Conservation (phyloP, 495 filamentous ascomycete species). For the Glutinoglossum americanum region DNA sequence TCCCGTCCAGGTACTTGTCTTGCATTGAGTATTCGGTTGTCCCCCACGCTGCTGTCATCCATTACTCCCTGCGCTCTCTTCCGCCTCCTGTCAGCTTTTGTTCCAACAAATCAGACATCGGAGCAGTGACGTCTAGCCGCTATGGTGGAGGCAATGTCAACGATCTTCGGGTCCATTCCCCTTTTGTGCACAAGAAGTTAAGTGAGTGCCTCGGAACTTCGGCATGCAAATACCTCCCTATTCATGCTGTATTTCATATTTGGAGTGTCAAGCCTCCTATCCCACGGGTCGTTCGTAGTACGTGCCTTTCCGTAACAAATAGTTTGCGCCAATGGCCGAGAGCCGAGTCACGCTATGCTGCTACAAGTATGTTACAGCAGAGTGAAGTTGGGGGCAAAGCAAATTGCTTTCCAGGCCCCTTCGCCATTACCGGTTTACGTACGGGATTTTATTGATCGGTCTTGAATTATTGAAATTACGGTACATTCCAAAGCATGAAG, state of each 20-base stretch:
- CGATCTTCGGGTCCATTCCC: background rate
- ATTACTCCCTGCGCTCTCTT: background rate
- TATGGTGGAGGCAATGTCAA: background rate
- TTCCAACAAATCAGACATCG: background rate
- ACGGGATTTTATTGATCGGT: background rate
- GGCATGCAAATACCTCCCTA: background rate
- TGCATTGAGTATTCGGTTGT: background rate
- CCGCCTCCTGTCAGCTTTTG: background rate
- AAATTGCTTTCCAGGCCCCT: background rate
- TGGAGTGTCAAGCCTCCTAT: no score
- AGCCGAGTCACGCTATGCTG: no score
- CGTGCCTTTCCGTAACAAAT: no score
- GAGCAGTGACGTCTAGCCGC: background rate
- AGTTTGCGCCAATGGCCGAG: no score
- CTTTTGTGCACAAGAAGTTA: background rate
- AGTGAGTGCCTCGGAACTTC: background rate
- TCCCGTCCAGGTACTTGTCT: no score
- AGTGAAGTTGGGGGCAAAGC: background rate
- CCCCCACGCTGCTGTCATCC: background rate
- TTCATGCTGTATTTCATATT: no score
- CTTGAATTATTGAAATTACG: background rate
- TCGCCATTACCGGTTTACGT: background rate
- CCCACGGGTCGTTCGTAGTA: no score
- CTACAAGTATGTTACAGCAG: background rate
- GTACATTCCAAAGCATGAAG: background rate